These are phyloP conservation scores for Groenewaldozyma sp. DNA, from an alignment of 1,139 yeast genomes.

Conservation along the genomic window DNA sequence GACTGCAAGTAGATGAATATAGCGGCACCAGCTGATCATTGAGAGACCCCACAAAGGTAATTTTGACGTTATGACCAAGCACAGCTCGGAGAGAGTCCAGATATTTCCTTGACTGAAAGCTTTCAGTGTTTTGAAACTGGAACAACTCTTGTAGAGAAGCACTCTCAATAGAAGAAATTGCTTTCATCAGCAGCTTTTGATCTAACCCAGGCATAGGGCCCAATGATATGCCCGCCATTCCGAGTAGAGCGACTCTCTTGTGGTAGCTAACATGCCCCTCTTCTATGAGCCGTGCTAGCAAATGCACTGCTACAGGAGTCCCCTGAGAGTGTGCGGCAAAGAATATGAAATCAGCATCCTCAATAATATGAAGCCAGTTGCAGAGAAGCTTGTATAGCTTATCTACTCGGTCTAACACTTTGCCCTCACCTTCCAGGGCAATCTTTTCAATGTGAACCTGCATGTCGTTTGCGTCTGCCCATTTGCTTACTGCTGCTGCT, in stretches of 20 bases:
- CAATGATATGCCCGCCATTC: constrained; percentile 92
- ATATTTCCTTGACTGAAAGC: constrained; percentile 62
- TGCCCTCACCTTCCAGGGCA: constrained; percentile 90
- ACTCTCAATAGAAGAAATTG: constrained; percentile 82
- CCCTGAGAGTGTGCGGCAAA: constrained; percentile 96
- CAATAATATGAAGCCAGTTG: constrained; percentile 63
- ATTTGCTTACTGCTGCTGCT: constrained; percentile 61
- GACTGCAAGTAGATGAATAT: constrained; percentile 78
- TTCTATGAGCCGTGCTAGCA: constrained; percentile 62
- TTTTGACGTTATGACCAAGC: constrained; percentile 61
- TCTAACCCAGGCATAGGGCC: constrained; percentile 93
- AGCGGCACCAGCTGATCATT: constrained; percentile 91
- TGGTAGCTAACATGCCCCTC: constrained; percentile 50
- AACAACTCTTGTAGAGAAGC: constrained; percentile 79
- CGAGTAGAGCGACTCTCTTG: constrained; percentile 53
- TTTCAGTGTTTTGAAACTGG: constrained; percentile 70
- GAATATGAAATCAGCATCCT: constrained; percentile 73
- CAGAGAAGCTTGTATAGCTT: constrained; percentile 63
- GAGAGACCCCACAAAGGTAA: constrained; percentile 75
- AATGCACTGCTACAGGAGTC: constrained; percentile 77
- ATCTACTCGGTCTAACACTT: constrained; percentile 74
- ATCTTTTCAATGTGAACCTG: constrained; percentile 70
- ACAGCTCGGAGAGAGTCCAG: constrained; percentile 57
- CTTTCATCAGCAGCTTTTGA: constrained; percentile 71
- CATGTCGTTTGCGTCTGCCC: constrained; percentile 54